A percentile compares a stretch with the other conserved stretches of the same genome.
These are phyloP conservation scores for Fusarium sp. DNA, from an alignment of 2,329 filamentous ascomycete species.

Conservation along the genomic window DNA sequence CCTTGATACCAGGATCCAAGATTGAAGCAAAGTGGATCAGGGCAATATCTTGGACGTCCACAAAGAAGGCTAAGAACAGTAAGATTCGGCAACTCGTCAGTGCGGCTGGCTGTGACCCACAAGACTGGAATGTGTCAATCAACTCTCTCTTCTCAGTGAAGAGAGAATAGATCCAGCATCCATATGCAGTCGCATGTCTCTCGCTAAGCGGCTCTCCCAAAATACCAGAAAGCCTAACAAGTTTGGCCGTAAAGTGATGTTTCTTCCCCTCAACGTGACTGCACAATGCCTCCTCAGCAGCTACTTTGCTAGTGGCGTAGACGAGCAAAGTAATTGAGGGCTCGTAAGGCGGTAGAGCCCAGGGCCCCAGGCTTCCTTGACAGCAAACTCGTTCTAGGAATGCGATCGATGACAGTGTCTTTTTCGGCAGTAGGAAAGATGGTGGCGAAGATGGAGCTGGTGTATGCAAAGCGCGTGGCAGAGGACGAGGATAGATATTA, in stretches of 20 bases:
- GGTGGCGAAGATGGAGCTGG: constrained; percentile 41
- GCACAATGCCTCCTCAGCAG: constrained; percentile 50
- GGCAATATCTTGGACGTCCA: constrained; percentile 24
- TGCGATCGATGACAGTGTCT: background rate
- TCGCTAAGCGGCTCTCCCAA: constrained; percentile 35
- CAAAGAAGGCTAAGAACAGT: background rate
- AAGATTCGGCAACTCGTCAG: background rate
- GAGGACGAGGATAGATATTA: constrained; percentile 54
- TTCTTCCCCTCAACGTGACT: constrained; percentile 46
- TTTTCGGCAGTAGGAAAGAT: background rate
- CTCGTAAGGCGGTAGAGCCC: constrained; percentile 44
- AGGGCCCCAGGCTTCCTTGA: constrained; percentile 45
- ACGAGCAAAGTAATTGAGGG: constrained; percentile 20
- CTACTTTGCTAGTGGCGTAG: constrained; percentile 51
- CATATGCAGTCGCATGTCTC: constrained; percentile 17
- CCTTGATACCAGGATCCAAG: constrained; percentile 11
- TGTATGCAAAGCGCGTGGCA: constrained; percentile 52
- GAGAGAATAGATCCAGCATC: background rate
- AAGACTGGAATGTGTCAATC: constrained; percentile 5
- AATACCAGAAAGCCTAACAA: constrained; percentile 22
- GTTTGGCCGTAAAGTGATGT: constrained; percentile 44
- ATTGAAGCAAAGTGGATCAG: constrained; percentile 12
- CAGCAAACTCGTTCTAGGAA: constrained; percentile 10
- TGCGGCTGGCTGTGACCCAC: background rate
- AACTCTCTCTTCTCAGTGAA: constrained; percentile 5